Base-by-base conservation (phyloP, 2,329 filamentous ascomycete species). In the Raffaelea albimanens region DNA sequence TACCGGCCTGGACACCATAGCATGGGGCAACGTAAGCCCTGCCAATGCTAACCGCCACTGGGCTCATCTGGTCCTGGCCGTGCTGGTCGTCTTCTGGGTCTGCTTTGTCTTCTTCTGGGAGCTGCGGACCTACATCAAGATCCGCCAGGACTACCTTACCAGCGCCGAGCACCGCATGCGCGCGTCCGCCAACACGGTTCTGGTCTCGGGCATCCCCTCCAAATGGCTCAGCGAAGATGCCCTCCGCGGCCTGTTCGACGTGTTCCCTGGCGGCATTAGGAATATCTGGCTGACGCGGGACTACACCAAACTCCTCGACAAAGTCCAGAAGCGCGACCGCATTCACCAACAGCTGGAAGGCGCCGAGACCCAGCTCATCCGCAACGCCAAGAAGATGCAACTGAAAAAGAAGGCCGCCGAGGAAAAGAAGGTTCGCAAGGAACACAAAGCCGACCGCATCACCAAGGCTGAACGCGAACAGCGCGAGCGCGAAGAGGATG, bases 211-310 rank as follows among this genome's bases (percentile, higher is more conserved):
- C 11, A 95, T 98, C 45, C 93, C 93, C 1, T 71, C 77, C 38
- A 95, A 94, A 59, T 98, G 93, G 93, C 78, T 95, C 8, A 88
- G 78, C 2, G 78, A 87, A 43, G 82, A 95, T 40, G 87, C 87
- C 1, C 73, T 98, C 4, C 76, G 81, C 49, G 85, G 84, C 0
- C 72, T 98, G 0, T 98, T 94, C 58, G 93, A 98, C 61, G 90
- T 97, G 1, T 97, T 96, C 57, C 93, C 93, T 0, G 93, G 93
- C 19, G 93, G 93, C 25, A 84, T 98, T 59, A 80, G 87, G 50
- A 97, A 97, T 56, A 86, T 98, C 42, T 98, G 91, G 90, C 82
- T 98, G 57, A 98, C 96, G 50, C 80, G 91, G 52, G 87, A 98
- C 60, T 83, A 88, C 55, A 87, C 90, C 40, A 76, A 83, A 9